phyloP scores from a whole-genome alignment of 495 filamentous ascomycete species.

The Talaromyces liani region DNA sequence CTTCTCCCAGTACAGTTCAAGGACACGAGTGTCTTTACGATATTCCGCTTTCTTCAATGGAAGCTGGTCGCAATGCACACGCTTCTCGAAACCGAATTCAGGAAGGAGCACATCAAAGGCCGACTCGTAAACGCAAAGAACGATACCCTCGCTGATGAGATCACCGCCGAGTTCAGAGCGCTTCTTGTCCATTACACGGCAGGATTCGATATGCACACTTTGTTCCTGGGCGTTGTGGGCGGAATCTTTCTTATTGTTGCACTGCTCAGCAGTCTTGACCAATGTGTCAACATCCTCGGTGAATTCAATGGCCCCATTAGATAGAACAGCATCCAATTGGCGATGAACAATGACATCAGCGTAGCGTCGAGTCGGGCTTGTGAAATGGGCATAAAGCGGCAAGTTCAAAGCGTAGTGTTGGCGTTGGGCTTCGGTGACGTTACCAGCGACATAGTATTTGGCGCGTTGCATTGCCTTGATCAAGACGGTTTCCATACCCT shows the following conservation, averaged over 20 bases:
- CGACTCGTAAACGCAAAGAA: conserved; percentile 96
- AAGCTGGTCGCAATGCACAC: conserved; percentile 96
- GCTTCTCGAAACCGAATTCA: conserved; percentile 98
- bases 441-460: conserved; percentile 84
- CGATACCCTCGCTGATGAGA: conserved; percentile 93
- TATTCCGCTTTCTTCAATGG: conserved; percentile 98
- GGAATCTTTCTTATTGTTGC: conserved; percentile 98
- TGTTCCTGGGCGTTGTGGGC: conserved; percentile 96
- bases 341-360: conserved; percentile 93
- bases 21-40: conserved; percentile 83
- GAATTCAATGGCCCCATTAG: conserved; percentile 76
- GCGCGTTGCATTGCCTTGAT: conserved; percentile 92
- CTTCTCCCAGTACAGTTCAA: conserved; percentile 99
- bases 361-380: conserved; percentile 90
- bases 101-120: conserved; percentile 98
- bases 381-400: conserved; percentile 95
- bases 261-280: conserved; percentile 87
- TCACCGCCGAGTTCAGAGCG: conserved; percentile 80
- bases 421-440: conserved; percentile 61
- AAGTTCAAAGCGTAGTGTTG: conserved; percentile 89
- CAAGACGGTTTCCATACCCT: conserved; percentile 93
- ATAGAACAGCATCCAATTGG: conserved; percentile 83
- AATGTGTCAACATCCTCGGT: conserved; percentile 81
- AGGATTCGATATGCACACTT: conserved; percentile 97
- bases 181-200: conserved; percentile 86